Conservation (phyloP, 1,284 basidiomycete species). For the Leccinum angustisporum region DNA sequence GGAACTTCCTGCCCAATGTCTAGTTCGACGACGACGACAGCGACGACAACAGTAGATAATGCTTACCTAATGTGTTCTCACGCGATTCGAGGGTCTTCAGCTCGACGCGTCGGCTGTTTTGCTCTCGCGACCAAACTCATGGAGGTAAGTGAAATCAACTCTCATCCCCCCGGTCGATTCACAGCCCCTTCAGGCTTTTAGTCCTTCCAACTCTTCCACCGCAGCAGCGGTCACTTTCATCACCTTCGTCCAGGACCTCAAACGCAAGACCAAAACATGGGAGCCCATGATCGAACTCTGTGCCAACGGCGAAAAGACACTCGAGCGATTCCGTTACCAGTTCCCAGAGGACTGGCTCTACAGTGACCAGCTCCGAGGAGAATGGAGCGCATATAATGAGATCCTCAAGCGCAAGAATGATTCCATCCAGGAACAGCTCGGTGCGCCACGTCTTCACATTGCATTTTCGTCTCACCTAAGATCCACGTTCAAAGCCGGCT, state of each 20-base stretch:
- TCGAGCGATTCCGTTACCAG: conserved; percentile 95
- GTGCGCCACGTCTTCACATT: conserved; percentile 41
- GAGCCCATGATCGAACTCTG: conserved; percentile 96
- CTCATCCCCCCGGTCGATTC: background rate
- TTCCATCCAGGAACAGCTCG: conserved; percentile 95
- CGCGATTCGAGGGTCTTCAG: conserved; percentile 5
- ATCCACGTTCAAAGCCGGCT: conserved; percentile 60
- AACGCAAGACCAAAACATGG: conserved; percentile 96
- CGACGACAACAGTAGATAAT: conserved; percentile 6
- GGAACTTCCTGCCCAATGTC: too few species aligned
- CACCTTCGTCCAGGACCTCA: conserved; percentile 98
- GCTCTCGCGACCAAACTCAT: conserved; percentile 25
- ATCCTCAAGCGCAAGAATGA: conserved; percentile 98
- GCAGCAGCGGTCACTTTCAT: conserved; percentile 98
- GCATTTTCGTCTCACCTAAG: conserved; percentile 2
- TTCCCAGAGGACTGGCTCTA: conserved; percentile 98
- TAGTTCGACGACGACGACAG: conserved; percentile 16
- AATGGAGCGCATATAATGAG: conserved; percentile 98
- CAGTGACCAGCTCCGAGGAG: conserved; percentile 94
- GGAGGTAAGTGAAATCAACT: conserved; percentile 26
- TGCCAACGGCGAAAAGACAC: conserved; percentile 91
- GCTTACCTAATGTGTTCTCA: conserved; percentile 31
- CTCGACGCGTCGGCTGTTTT: conserved; percentile 19
- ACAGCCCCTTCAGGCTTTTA: conserved; percentile 46
- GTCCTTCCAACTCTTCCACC: conserved; percentile 76